Evolutionary conservation across 1,284 basidiomycete species (phyloP).

Genomic region (Leccinum pseudoinsigne): DNA sequence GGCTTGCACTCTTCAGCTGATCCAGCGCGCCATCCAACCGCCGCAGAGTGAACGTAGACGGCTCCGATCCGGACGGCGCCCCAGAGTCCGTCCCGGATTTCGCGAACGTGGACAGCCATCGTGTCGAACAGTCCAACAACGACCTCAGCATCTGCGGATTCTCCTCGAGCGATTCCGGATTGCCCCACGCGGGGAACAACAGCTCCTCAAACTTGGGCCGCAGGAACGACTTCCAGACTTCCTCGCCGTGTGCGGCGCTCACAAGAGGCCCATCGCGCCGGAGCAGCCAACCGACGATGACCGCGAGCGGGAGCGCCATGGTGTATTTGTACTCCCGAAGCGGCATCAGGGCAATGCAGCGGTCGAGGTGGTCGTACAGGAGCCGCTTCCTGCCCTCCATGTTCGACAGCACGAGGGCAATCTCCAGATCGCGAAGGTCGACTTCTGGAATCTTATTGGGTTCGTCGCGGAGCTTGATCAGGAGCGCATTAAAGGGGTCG

Average conservation of each 20-base stretch:
- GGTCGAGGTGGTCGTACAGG: slow-evolving; percentile 8
- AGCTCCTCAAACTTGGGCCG: slow-evolving; percentile 6
- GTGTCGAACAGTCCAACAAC: slow-evolving; percentile 4
- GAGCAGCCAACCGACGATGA: slow-evolving; percentile 10
- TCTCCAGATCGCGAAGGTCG: slow-evolving; percentile 10
- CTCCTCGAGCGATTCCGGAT: slow-evolving; percentile 7
- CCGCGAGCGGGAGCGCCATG: slow-evolving; percentile 6
- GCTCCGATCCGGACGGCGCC: background rate
- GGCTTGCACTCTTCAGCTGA: background rate
- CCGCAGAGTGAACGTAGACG: background rate
- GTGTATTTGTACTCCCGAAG: background rate
- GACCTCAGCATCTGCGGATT: slow-evolving; percentile 8
- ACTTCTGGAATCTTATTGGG: slow-evolving; percentile 3
- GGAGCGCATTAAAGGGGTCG: slow-evolving; percentile 2
- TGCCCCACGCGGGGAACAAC: slow-evolving; percentile 5
- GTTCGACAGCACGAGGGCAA: slow-evolving; percentile 5
- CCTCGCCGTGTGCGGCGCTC: background rate
- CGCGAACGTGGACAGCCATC: slow-evolving; percentile 2
- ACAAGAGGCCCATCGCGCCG: slow-evolving; percentile 1
- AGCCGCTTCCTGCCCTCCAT: background rate
- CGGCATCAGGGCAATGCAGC: background rate
- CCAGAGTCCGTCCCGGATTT: background rate
- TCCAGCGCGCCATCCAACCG: background rate
- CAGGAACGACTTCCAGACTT: slow-evolving; percentile 2
- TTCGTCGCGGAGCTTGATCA: slow-evolving; percentile 3